A percentile compares a stretch with the other conserved stretches of the same genome.
phyloP scores from a whole-genome alignment of 495 filamentous ascomycete species.

The Halenospora varia region DNA sequence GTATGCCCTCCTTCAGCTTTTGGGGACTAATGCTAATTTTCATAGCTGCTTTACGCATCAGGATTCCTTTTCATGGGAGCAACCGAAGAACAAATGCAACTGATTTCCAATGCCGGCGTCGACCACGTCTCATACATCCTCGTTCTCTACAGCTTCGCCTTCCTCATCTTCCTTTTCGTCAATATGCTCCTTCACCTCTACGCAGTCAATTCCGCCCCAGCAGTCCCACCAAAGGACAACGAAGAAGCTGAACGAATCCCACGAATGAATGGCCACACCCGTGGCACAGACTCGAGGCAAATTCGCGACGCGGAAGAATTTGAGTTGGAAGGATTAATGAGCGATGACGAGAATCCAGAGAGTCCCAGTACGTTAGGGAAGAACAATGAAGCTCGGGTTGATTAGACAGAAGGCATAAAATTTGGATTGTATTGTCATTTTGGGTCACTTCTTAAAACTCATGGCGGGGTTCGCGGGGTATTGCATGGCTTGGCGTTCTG shows the following conservation, averaged over 20 bases:
- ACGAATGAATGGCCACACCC: constrained; percentile 52
- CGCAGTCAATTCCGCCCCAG: constrained; percentile 46
- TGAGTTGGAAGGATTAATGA: constrained; percentile 86
- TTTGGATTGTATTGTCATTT: background rate
- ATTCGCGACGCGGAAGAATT: constrained; percentile 82
- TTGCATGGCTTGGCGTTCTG: background rate
- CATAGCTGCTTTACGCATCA: constrained; percentile 84
- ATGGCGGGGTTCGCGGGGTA: background rate
- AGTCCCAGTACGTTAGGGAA: constrained; percentile 31
- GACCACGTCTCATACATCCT: constrained; percentile 89
- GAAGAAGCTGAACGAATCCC: constrained; percentile 11
- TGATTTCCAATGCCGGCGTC: constrained; percentile 67
- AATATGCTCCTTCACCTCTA: constrained; percentile 82
- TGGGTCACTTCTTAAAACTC: too few species aligned
- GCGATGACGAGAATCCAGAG: constrained; percentile 69
- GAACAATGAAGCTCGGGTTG: constrained; percentile 33
- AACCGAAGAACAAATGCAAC: constrained; percentile 89
- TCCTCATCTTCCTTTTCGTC: constrained; percentile 85
- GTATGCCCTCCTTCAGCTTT: constrained; percentile 48
- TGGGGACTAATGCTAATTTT: constrained; percentile 1
- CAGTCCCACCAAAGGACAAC: constrained; percentile 22
- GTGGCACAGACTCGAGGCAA: constrained; percentile 37
- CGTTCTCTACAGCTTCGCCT: constrained; percentile 84
- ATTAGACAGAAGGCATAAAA: background rate
- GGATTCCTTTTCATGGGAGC: constrained; percentile 98